Evolutionary conservation across 1,284 basidiomycete species (phyloP), one percentile per base, ranked within the genome.

Genomic region (Stygiomarasmius scandens): DNA sequence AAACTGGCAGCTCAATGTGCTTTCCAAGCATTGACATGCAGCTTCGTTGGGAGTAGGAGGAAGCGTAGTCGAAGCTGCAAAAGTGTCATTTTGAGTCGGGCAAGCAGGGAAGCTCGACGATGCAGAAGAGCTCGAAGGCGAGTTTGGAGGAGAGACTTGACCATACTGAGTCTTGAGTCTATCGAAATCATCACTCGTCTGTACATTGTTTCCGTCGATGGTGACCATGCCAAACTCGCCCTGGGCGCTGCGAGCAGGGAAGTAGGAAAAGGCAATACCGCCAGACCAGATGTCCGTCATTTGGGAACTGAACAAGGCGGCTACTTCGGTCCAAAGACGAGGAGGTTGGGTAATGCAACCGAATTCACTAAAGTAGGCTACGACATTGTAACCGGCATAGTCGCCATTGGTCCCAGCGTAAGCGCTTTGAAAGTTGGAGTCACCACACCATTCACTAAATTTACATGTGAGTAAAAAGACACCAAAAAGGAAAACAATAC

Each of bases 291-390:
- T 85, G 61, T 87, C 73, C 11, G 87, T 82, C 82, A 95, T 92
- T 20, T 89, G 74, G 10, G 78, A 67, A 57, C 88, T 82, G 70
- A 89, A 91, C 19, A 97, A 79, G n/a, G 89, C 83, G 32, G 73
- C 76, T 12, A 88, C 85, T 70, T 97, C 94, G 38, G 85, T 89
- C 92, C 92, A 97, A 24, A 86, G 74, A 64, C 93, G 87, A 45
- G 88, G 85, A 27, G 73, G 73, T 22, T 70, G 73, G 11, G 75
- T 81, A 67, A 89, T 85, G 67, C 90, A 93, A 58, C 94, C 94
- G 62, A 84, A 96, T 79, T 97, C 94, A 69, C 92, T 92, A 75
- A 96, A 93, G 79, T 96, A 96, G 4, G 92, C 91, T 1, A 86
- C 84, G 23, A 95, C 83, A 54, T 92, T 92, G 70, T 89, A 87